Conservation (phyloP, 495 filamentous ascomycete genomes). For the Venustampulla echinocandica region DNA sequence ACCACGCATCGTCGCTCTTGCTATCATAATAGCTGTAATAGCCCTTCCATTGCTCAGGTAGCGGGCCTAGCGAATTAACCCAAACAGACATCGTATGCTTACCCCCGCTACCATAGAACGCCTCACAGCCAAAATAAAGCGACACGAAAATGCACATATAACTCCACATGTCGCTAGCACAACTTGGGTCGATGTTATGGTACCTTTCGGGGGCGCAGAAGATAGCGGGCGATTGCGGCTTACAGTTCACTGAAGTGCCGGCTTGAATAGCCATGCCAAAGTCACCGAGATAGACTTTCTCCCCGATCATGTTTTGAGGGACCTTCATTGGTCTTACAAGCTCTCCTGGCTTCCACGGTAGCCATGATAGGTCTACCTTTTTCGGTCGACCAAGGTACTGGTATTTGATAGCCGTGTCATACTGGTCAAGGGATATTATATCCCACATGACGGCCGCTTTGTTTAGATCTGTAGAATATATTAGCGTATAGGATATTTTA, state of each 20-base stretch:
- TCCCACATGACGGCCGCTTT: background rate
- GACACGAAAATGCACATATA: background rate
- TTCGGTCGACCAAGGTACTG: background rate
- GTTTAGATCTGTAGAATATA: constrained; percentile 1
- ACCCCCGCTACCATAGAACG: background rate
- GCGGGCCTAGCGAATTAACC: background rate
- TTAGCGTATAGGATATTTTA: no score
- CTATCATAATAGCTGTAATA: background rate
- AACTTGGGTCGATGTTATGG: background rate
- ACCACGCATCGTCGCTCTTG: background rate
- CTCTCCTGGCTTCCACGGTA: background rate
- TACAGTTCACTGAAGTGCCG: background rate
- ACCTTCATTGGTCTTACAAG: background rate
- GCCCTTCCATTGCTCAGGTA: background rate
- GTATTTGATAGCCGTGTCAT: background rate
- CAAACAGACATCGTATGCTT: background rate
- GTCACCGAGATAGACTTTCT: background rate
- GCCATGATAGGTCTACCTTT: background rate
- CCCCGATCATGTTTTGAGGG: background rate
- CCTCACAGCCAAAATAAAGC: background rate
- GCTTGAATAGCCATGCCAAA: background rate
- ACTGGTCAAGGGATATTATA: background rate
- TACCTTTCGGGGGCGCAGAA: background rate
- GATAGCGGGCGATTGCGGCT: background rate
- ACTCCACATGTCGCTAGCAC: background rate